These are phyloP conservation scores for Backusella luteola DNA, from an alignment of 192 early-diverging fungal genomes.

Conservation along the genomic window DNA sequence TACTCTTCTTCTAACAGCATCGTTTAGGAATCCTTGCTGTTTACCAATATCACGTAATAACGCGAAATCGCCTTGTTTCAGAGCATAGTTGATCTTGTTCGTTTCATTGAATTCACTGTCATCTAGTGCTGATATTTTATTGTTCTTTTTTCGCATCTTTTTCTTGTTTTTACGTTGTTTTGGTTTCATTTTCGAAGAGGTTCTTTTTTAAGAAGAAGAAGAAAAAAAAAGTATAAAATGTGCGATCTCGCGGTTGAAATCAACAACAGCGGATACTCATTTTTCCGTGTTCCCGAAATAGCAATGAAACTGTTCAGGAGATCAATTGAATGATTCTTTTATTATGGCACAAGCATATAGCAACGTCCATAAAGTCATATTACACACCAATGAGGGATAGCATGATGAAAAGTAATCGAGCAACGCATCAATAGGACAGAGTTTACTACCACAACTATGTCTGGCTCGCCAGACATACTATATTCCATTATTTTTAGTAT, in stretches of 20 bases:
- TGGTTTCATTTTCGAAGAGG: background rate
- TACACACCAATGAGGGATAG: too few relatives aligned
- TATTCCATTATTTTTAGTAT: too few relatives aligned
- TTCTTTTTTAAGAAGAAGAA: background rate
- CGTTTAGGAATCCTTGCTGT: constrained; percentile 40
- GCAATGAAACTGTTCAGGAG: background rate
- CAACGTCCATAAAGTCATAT: too few relatives aligned
- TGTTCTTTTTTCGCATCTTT: constrained; percentile 2
- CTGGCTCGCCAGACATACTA: too few relatives aligned
- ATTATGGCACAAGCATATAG: too few relatives aligned
- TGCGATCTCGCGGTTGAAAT: background rate
- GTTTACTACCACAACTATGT: too few relatives aligned
- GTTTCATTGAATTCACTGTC: constrained; percentile 34
- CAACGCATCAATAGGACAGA: too few relatives aligned
- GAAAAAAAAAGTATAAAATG: background rate
- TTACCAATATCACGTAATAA: constrained; percentile 25
- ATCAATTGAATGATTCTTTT: too few relatives aligned
- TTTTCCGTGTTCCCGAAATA: background rate
- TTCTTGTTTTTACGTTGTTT: constrained; percentile 9
- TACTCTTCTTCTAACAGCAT: constrained; percentile 45
- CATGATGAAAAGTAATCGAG: too few relatives aligned
- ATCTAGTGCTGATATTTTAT: constrained; percentile 20
- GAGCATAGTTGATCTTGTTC: constrained; percentile 43
- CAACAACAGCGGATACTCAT: background rate
- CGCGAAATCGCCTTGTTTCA: constrained; percentile 22